A percentile compares a stretch with the other conserved stretches of the same genome.
Conservation (phyloP, 768 basidiomycete species). For the Suillus fuscotomentosus region DNA sequence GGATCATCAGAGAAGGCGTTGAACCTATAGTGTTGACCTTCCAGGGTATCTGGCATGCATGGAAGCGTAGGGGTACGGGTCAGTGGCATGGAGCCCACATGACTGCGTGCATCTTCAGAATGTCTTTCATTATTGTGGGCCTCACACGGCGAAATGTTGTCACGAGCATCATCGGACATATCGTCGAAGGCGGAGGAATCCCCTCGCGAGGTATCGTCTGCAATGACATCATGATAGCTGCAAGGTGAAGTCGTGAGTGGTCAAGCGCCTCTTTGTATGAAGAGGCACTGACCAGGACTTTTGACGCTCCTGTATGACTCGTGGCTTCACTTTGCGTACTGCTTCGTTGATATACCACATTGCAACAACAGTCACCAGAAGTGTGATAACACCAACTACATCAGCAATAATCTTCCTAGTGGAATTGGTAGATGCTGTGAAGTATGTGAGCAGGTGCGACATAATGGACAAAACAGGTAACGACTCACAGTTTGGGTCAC, state of each 20-base stretch:
- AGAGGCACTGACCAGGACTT: slow-evolving; percentile 50
- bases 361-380: slow-evolving; percentile 63
- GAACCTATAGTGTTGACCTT: not conserved
- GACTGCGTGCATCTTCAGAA: not conserved
- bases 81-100: too few relatives aligned
- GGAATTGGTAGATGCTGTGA: slow-evolving; percentile 28
- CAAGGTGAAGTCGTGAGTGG: not conserved
- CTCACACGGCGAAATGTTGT: not conserved
- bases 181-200: not conserved
- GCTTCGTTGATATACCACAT: slow-evolving; percentile 75
- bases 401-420: slow-evolving; percentile 63
- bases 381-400: slow-evolving; percentile 58
- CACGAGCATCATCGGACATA: not conserved
- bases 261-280: not conserved
- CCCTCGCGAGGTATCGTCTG: not conserved
- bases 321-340: slow-evolving; percentile 63
- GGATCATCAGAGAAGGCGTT: not conserved
- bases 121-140: not conserved
- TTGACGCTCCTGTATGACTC: slow-evolving; percentile 58
- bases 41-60: not conserved
- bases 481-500: slow-evolving; percentile 31
- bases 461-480: not conserved
- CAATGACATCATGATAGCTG: not conserved
- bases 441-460: not conserved
- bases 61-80: not conserved